These are phyloP conservation scores for Pharus latifolius DNA, from an alignment of 176 grass and related monocot species.

Conservation along the genomic window DNA sequence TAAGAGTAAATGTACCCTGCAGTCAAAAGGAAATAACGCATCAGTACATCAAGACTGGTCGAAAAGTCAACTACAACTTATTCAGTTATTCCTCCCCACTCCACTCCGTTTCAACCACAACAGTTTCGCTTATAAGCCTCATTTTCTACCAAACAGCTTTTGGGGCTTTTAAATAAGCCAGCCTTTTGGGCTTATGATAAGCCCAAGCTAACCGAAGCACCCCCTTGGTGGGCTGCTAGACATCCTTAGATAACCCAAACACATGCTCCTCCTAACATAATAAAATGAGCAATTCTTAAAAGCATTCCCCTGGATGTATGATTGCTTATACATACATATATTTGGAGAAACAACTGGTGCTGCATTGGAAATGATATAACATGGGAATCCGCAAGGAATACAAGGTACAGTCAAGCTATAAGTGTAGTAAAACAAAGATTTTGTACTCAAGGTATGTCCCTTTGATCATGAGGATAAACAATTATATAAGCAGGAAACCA, in stretches of 20 bases:
- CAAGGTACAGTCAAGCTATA: background rate
- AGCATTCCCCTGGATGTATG: background rate
- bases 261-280: background rate
- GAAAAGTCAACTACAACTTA: too few species aligned
- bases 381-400: background rate
- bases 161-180: too few species aligned
- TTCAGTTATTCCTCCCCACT: too few species aligned
- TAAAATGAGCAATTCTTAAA: background rate
- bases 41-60: background rate
- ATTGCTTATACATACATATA: background rate
- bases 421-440: background rate
- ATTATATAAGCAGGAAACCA: background rate
- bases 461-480: background rate
- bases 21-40: slow-evolving; percentile 7
- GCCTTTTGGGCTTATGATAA: too few species aligned
- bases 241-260: background rate
- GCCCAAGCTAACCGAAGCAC: too few species aligned
- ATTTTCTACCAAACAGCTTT: too few species aligned
- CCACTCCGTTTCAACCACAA: too few species aligned
- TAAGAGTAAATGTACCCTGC: slow-evolving; percentile 53
- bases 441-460: background rate
- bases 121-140: too few species aligned
- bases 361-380: background rate
- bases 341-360: background rate
- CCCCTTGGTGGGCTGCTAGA: too few species aligned